Conservation (phyloP, 768 basidiomycete genomes). For the Boletus speciosus region DNA sequence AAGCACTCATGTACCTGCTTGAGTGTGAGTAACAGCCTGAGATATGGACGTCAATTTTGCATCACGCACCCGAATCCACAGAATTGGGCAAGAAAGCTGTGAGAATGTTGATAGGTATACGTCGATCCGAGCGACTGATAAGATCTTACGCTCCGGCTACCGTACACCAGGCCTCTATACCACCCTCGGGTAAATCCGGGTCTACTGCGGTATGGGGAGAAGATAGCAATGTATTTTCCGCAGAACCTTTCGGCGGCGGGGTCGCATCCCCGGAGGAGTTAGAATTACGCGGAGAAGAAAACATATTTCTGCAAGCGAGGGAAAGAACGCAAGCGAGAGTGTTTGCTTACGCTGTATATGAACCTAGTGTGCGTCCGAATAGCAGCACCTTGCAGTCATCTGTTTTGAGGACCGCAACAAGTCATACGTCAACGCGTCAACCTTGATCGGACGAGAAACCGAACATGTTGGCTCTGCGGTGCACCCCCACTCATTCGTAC, state of each 20-base stretch:
- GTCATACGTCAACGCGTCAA: neutral
- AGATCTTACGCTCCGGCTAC: slow-evolving; percentile 24
- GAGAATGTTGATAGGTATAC: neutral
- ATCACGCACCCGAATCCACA: slow-evolving; percentile 24
- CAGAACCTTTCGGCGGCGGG: neutral
- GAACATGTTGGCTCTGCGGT: neutral
- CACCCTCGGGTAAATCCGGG: slow-evolving; percentile 9
- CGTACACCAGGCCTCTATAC: slow-evolving; percentile 25
- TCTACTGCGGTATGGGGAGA: neutral
- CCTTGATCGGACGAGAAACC: neutral
- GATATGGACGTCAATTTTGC: rapidly evolving
- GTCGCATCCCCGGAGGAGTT: neutral
- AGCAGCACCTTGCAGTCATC: neutral
- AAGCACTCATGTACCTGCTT: slow-evolving; percentile 17
- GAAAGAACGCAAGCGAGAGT: neutral
- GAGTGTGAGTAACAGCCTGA: neutral
- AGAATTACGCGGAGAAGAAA: neutral
- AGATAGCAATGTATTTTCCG: neutral
- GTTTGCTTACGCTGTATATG: neutral
- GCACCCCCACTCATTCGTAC: neutral
- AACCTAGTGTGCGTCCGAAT: neutral
- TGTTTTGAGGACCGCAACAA: neutral
- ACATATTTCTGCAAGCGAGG: slow-evolving; percentile 1
- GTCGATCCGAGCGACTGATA: neutral
- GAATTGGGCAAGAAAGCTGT: slow-evolving; percentile 27